Base-by-base conservation (phyloP, 1,284 basidiomycete genomes). In the Boletellus dicymbophilus region DNA sequence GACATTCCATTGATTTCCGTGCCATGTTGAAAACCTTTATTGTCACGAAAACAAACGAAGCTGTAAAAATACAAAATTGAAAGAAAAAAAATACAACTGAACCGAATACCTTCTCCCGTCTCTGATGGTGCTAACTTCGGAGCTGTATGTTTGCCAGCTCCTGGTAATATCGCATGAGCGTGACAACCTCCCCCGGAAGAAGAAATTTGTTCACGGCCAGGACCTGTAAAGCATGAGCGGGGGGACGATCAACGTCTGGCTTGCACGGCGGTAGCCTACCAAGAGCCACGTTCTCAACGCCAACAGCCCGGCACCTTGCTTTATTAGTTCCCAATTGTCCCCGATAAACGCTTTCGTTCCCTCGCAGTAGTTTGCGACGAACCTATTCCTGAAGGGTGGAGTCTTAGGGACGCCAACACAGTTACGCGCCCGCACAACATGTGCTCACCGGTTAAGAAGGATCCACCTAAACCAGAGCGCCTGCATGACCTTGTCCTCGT, bases 381-480 rank as follows among this genome's bases (percentile, higher is more conserved):
- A 88, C 18, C 51, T 59, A 30, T 72, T 70, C 45, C 81, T 85
- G 37, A 8, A 8, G 28, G 26, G 22, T 13, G 20, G 39, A 34
- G 15, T 33, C 16, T 9, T n/a, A 6, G 28, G 4, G 16, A 4
- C 28, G 11, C 31, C 5, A n/a, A n/a, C 31, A 33, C 16, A 33
- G 6, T 5, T 16, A 30, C 16, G 30, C 10, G 16, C 16, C 30
- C 20, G 37, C 9, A 12, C 4, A 4, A 21, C 22, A 16, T 31
- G 21, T 5, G 48, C 72, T 52, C 48, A 85, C 86, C 81, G 67
- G 58, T 88, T 77, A 30, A 84, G 65, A 44, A 82, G 67, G 3
- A 88, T 85, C 87, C 86, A 90, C 48, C 88, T 65, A 20, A 73
- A 78, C 88, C 88, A 90, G 9, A 90, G 67, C 3, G 86, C 85